Evolutionary conservation across 106 monocot species (phyloP), one percentile per base, ranked within the genome.

Genomic region (Posidonia australis): DNA sequence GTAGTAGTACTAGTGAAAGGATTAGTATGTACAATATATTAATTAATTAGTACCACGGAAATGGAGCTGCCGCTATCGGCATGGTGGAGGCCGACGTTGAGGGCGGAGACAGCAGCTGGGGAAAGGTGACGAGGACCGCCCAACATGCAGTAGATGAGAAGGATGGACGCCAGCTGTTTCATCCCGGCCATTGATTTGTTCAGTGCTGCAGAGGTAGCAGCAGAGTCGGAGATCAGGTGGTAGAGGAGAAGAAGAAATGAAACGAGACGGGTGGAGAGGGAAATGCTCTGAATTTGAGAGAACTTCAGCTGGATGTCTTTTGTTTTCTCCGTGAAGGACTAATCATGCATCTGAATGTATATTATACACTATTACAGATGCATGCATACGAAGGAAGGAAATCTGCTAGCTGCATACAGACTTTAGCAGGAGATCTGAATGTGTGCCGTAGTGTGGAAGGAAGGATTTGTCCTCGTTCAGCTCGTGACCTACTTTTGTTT

Each of bases 1-100:
- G 14, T 14, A 9, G 41, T 21, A 22, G 13, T 47, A 9, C 20
- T 24, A 17, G 49, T 24, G 57, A 25, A 21, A 56, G 14, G 21
- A 32, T n/a, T n/a, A n/a, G n/a, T n/a, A n/a, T n/a, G n/a, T n/a
- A n/a, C n/a, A n/a, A n/a, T n/a, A n/a, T n/a, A n/a, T n/a, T n/a
- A 10, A 4, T 44, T 12, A 14, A 7, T 49, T 11, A n/a, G 26
- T 44, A 62, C 61, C 61, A 62, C 36, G 18, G 61, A 62, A 62
- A 62, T 10, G 7, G 42, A 36, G 19, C 41, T 62, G 61, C 21
- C 61, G 36, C 70, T 14, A 23, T 58, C 46, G 46, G 31, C 41
- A 10, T 73, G 64, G 45, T 68, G 74, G 53, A 84, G 51, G 55
- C 84, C 84, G 64, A 84, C 64, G 64, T 80, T 84, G 49, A 84